Evolutionary conservation across 2,329 filamentous ascomycete species (phyloP), one percentile per base, ranked within the genome.

Genomic region (Aspergillus intermedius): DNA sequence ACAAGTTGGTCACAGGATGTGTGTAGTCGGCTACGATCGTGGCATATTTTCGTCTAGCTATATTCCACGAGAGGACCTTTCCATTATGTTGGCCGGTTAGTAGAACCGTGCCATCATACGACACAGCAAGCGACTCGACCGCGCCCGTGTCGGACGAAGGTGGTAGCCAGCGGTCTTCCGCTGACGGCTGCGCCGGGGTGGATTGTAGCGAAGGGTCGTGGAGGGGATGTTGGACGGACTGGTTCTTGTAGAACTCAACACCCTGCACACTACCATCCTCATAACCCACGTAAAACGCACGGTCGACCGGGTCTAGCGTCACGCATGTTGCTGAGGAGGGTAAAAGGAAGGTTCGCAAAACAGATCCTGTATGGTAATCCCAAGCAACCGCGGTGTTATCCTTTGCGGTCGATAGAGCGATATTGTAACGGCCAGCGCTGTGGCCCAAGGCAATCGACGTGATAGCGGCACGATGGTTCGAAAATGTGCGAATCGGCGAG

Each of bases 351-450:
- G 90, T 97, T 40, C 91, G 82, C 49, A 97, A 73, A 9, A 86
- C 76, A 51, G 82, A 80, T 35, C 88, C 88, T 0, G 82, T 87
- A 53, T 84, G 82, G 65, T 94, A 94, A 70, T 97, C 91, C 93
- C 93, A 98, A 51, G 95, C 77, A 60, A 95, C 84, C 58, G 88
- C 88, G 6, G 88, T 93, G 69, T 88, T 91, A 71, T 97, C 93
- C 59, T 81, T 83, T 55, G 88, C 88, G 5, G 84, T 82, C 3
- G 91, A 94, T 17, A 96, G 79, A 50, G 87, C 91, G 52, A 97
- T 83, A 66, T 88, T 91, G 50, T 86, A 86, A 59, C 83, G 81
- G 64, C 82, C 84, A 51, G 78, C 74, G 62, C 86, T 85, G 61
- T 87, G 82, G 15, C 87, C 84, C 47, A 79, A 66, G 8, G 68